phyloP scores from a whole-genome alignment of 805 yeast genomes.

The Wickerhamomyces strasburgensis region DNA sequence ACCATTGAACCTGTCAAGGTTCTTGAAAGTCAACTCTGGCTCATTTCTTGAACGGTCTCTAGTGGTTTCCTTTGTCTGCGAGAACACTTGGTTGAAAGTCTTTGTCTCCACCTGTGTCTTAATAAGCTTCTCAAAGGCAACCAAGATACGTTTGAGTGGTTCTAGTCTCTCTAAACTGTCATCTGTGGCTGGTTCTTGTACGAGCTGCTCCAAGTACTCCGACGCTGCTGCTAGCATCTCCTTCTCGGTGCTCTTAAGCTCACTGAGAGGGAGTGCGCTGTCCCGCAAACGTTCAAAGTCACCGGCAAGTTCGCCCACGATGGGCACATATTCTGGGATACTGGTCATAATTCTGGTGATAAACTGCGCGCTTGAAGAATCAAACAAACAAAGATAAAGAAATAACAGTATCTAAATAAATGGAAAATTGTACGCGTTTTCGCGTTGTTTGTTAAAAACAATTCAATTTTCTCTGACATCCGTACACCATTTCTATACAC shows the following conservation, averaged over 20 bases:
- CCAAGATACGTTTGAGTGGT: slow-evolving; percentile 8
- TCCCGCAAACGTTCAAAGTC: slow-evolving; percentile 8
- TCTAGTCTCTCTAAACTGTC: slow-evolving; percentile 9
- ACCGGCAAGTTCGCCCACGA: slow-evolving; percentile 1
- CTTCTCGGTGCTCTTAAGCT: slow-evolving; percentile 7
- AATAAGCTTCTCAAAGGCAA: slow-evolving; percentile 17
- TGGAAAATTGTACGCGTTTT: too few relatives aligned
- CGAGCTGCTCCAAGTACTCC: slow-evolving; percentile 13
- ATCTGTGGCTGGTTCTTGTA: slow-evolving; percentile 6
- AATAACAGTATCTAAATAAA: too few relatives aligned
- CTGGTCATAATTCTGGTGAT: too few relatives aligned
- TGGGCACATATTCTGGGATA: slow-evolving; percentile 12
- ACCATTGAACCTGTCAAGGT: slow-evolving; percentile 7
- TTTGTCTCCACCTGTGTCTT: slow-evolving; percentile 12
- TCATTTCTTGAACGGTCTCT: slow-evolving; percentile 2
- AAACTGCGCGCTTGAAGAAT: too few relatives aligned
- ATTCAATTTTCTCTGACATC: too few relatives aligned
- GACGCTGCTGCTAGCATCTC: slow-evolving; percentile 13
- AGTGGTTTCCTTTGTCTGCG: slow-evolving; percentile 9
- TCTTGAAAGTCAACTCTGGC: slow-evolving; percentile 12
- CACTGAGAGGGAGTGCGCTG: slow-evolving; percentile 3
- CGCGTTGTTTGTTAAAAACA: too few relatives aligned
- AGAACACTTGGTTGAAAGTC: slow-evolving; percentile 12
- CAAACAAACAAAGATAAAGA: too few relatives aligned
- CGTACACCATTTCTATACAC: too few relatives aligned